Conservation (phyloP, 2,329 filamentous ascomycete genomes). For the Penicillium brevicompactum region DNA sequence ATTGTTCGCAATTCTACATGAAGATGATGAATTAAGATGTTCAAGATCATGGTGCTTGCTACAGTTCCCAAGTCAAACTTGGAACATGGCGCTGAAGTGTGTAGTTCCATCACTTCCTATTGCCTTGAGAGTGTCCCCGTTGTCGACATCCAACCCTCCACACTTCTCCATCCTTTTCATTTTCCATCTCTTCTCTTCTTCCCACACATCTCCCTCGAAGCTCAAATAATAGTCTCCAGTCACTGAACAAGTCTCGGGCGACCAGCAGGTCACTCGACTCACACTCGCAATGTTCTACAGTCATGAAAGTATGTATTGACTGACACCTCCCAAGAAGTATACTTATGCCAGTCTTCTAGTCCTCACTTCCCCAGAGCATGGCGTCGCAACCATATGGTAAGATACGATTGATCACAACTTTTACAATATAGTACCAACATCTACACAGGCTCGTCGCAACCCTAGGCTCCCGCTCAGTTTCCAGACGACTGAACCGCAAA, state of each 20-base stretch:
- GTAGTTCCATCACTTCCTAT: too few relatives aligned
- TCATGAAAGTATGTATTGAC: conserved; percentile 72
- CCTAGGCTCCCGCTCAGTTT: conserved; percentile 69
- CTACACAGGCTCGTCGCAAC: conserved; percentile 81
- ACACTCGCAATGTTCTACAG: conserved; percentile 79
- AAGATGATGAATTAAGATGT: too few relatives aligned
- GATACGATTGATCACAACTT: too few relatives aligned
- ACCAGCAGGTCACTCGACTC: neutral
- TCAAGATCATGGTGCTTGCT: too few relatives aligned
- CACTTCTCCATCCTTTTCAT: neutral
- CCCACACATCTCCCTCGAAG: neutral
- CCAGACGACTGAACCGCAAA: conserved; percentile 77
- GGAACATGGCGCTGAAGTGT: too few relatives aligned
- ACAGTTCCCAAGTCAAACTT: too few relatives aligned
- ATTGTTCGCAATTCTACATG: too few relatives aligned
- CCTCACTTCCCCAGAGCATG: conserved; percentile 82
- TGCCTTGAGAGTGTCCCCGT: too few relatives aligned
- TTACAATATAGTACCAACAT: too few relatives aligned
- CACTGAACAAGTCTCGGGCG: neutral
- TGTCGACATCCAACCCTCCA: neutral
- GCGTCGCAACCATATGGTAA: conserved; percentile 92
- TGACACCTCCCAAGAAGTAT: neutral
- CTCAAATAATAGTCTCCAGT: neutral
- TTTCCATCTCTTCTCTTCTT: neutral
- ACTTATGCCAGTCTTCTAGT: conserved; percentile 51